Percentiles rank a stretch among this genome's conserved stretches.
Evolutionary conservation across 2,329 filamentous ascomycete genomes (phyloP).

Genomic region (Domatiomyces globalis): DNA sequence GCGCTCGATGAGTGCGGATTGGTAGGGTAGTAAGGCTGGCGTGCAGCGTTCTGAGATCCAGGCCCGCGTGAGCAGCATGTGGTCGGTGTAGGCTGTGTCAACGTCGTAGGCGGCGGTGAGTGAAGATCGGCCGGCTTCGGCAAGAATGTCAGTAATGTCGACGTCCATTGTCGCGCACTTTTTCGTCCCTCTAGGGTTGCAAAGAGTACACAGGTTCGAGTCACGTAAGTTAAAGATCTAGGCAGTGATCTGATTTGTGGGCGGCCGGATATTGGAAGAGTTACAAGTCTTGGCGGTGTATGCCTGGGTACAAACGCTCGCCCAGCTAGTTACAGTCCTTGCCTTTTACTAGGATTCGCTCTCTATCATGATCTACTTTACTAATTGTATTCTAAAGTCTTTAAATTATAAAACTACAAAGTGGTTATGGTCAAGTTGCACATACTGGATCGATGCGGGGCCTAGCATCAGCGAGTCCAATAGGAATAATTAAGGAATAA

Average conservation of each 20-base stretch:
- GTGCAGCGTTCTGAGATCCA: slow-evolving; percentile 88
- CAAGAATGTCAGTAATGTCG: slow-evolving; percentile 33
- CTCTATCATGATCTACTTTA: too few species aligned
- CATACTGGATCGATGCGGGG: too few species aligned
- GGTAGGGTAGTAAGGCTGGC: slow-evolving; percentile 74
- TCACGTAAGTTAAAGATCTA: neutral
- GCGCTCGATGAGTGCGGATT: slow-evolving; percentile 64
- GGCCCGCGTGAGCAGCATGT: slow-evolving; percentile 76
- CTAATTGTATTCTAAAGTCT: too few species aligned
- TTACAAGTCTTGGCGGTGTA: too few species aligned
- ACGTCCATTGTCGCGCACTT: slow-evolving; percentile 9
- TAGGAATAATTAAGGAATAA: too few species aligned
- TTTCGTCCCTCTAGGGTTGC: neutral
- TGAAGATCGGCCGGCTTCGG: slow-evolving; percentile 28
- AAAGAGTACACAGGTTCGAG: neutral
- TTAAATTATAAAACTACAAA: too few species aligned
- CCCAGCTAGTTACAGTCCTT: too few species aligned
- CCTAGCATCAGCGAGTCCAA: too few species aligned
- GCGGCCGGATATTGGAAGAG: too few species aligned
- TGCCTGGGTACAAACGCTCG: too few species aligned
- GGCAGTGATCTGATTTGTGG: neutral
- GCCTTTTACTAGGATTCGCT: too few species aligned
- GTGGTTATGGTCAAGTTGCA: too few species aligned
- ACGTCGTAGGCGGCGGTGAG: slow-evolving; percentile 5
- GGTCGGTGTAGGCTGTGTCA: slow-evolving; percentile 39